phyloP scores from a whole-genome alignment of 192 early-diverging fungal species.

The Chytriomyces sp. region DNA sequence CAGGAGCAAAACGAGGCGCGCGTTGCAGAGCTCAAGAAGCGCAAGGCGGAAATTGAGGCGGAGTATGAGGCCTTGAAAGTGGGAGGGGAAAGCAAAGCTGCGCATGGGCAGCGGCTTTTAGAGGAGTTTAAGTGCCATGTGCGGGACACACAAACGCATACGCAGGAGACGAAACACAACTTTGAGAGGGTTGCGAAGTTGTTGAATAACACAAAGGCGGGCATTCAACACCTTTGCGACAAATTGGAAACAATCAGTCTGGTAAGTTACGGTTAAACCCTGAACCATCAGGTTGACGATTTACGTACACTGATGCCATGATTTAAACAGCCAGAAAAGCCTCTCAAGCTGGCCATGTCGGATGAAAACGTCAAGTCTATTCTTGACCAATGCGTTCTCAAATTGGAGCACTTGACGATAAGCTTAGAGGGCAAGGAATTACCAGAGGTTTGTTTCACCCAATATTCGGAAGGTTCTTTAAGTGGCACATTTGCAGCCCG shows the following conservation, averaged over 20 bases:
- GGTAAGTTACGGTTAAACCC: conserved; percentile 40
- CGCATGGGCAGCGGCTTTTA: conserved; percentile 45
- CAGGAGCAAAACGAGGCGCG: conserved; percentile 50
- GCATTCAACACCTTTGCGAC: conserved; percentile 60
- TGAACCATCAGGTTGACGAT: not conserved
- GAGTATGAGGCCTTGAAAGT: conserved; percentile 58
- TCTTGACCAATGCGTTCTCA: conserved; percentile 49
- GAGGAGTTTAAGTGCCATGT: conserved; percentile 58
- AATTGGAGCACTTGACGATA: conserved; percentile 46
- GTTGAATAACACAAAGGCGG: conserved; percentile 52
- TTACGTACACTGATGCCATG: not conserved
- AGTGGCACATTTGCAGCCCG: not conserved
- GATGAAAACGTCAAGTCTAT: conserved; percentile 47
- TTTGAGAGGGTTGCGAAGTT: conserved; percentile 55
- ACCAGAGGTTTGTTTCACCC: conserved; percentile 47
- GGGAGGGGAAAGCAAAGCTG: conserved; percentile 45
- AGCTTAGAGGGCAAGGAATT: conserved; percentile 56
- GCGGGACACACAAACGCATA: conserved; percentile 37
- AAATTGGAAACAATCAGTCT: conserved; percentile 55
- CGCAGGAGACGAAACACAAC: conserved; percentile 49
- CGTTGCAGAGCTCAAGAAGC: conserved; percentile 51
- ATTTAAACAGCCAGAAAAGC: conserved; percentile 32
- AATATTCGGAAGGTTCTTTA: not conserved
- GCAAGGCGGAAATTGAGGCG: conserved; percentile 41
- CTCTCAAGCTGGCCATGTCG: conserved; percentile 31